Evolutionary conservation across 331 rosid species (phyloP).

Genomic region (Quercus phellos): DNA sequence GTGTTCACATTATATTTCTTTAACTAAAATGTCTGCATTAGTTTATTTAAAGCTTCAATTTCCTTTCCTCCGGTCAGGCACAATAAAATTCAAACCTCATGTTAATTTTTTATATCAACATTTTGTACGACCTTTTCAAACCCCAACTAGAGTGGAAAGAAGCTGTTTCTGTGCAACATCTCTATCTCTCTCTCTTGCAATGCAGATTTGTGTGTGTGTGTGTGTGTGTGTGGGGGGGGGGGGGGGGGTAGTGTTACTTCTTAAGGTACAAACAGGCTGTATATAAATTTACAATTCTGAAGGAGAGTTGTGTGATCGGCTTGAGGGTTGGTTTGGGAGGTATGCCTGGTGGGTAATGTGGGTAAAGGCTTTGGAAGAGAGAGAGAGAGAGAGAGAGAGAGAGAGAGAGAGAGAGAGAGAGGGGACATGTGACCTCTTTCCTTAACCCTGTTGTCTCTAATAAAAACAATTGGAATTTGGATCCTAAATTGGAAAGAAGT

Average conservation of each 20-base stretch:
- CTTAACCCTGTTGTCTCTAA: neutral
- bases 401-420: no score
- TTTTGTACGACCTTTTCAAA: neutral
- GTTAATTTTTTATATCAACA: neutral
- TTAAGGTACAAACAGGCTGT: neutral
- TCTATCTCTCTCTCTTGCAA: no score
- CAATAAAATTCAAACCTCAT: neutral
- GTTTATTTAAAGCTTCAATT: neutral
- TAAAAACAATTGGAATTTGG: neutral
- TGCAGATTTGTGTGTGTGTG: no score
- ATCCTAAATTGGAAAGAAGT: neutral
- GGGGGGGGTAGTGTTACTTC: neutral
- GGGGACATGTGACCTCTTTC: neutral
- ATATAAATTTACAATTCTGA: neutral
- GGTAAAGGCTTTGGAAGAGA: no score
- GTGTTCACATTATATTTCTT: neutral
- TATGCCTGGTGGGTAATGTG: neutral
- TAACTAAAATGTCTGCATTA: neutral
- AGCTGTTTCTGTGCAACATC: neutral
- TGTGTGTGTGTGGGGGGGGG: fast-evolving
- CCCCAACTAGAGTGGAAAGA: neutral
- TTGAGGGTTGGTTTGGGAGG: neutral
- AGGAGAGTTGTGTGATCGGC: neutral
- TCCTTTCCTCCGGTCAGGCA: neutral
- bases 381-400: no score